Percentiles rank a stretch among this genome's conserved stretches.
These are phyloP conservation scores for Rhodotorula sp. DNA, from an alignment of 1,284 basidiomycete species.

Conservation along the genomic window DNA sequence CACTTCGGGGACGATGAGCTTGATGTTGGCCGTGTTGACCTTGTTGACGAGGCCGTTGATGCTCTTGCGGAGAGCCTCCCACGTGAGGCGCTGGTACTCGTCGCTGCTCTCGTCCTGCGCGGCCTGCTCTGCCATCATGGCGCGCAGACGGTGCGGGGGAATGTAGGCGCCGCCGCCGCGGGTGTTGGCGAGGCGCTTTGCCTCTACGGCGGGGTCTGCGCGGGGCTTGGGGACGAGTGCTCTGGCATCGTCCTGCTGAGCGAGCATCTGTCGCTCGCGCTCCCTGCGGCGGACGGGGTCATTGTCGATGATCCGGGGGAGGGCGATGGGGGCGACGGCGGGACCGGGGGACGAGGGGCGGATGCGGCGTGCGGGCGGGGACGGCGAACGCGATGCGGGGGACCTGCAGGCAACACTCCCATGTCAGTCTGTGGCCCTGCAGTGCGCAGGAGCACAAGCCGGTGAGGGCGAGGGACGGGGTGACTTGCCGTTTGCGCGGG, in stretches of 20 bases:
- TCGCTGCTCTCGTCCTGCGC: conserved; percentile 77
- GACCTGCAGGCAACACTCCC: conserved; percentile 16
- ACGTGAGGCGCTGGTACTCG: conserved; percentile 94
- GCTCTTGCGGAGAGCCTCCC: conserved; percentile 97
- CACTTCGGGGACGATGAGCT: conserved; percentile 85
- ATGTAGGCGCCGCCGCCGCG: conserved; percentile 91
- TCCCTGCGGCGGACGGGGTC: conserved; percentile 73
- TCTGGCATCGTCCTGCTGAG: conserved; percentile 63
- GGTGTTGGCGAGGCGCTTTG: conserved; percentile 52
- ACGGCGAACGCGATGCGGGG: conserved; percentile 29
- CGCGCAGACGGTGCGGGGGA: conserved; percentile 87
- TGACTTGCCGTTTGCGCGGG: conserved; percentile 32
- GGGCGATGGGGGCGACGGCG: conserved; percentile 6
- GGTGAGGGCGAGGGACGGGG: neutral
- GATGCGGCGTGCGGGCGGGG: conserved; percentile 37
- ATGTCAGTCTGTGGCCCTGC: neutral
- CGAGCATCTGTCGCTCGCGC: conserved; percentile 74
- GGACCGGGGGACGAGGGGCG: conserved; percentile 19
- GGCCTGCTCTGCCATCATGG: conserved; percentile 80
- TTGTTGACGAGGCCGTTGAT: conserved; percentile 99
- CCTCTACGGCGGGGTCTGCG: conserved; percentile 56
- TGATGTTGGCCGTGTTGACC: conserved; percentile 64
- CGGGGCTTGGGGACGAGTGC: conserved; percentile 43
- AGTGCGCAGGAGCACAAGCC: neutral
- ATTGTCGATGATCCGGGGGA: conserved; percentile 67